These are phyloP conservation scores for Collybiopsis luxurians DNA, from an alignment of 768 basidiomycete genomes.

Conservation along the genomic window DNA sequence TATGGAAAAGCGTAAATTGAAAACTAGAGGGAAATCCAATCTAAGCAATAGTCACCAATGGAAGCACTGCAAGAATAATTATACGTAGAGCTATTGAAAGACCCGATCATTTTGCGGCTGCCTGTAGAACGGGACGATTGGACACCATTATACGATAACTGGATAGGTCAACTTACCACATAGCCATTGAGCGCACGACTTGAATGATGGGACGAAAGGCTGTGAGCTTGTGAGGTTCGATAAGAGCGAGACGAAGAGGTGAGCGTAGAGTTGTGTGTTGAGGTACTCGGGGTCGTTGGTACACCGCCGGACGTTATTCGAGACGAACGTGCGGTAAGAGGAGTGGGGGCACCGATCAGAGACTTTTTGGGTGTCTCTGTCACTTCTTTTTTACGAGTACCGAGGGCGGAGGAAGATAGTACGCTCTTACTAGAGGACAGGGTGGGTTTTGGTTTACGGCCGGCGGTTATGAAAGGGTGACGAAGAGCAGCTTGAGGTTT, in stretches of 20 bases:
- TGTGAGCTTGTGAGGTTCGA: constrained; percentile 65
- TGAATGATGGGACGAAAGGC: constrained; percentile 71
- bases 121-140: constrained; percentile 24
- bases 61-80: constrained; percentile 7
- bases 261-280: constrained; percentile 52
- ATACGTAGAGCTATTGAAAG: neutral
- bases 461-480: constrained; percentile 82
- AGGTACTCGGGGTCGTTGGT: constrained; percentile 57
- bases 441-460: constrained; percentile 51
- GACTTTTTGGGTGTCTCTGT: constrained; percentile 84
- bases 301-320: constrained; percentile 49
- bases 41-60: constrained; percentile 9
- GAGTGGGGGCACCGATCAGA: constrained; percentile 85
- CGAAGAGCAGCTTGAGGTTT: constrained; percentile 92
- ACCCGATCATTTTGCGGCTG: constrained; percentile 36
- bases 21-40: neutral
- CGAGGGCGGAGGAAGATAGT: constrained; percentile 53
- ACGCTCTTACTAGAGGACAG: constrained; percentile 52
- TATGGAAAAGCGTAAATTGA: constrained; percentile 1
- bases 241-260: constrained; percentile 65
- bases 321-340: constrained; percentile 74
- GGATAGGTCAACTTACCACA: constrained; percentile 46
- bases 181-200: constrained; percentile 72
- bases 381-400: constrained; percentile 50
- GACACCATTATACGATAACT: constrained; percentile 23